These are phyloP conservation scores for Agrocybe praecox DNA, from an alignment of 768 basidiomycete genomes.

Conservation along the genomic window DNA sequence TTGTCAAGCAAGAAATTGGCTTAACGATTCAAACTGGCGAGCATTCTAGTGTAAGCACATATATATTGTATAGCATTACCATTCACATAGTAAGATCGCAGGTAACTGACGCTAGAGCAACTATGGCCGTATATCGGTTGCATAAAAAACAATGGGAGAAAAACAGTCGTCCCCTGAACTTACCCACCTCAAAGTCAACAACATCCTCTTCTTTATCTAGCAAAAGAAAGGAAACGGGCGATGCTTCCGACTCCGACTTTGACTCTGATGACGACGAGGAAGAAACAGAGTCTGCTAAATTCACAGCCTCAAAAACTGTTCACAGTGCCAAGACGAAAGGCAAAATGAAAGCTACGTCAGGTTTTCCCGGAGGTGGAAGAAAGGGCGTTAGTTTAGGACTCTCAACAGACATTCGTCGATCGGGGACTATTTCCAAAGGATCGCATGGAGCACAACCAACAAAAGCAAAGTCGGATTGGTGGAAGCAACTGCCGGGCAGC, in stretches of 20 bases:
- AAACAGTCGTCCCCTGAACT: conserved; percentile 31
- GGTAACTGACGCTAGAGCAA: conserved; percentile 93
- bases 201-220: conserved; percentile 6
- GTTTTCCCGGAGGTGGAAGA: conserved; percentile 53
- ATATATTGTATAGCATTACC: background rate
- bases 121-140: conserved; percentile 90
- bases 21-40: conserved; percentile 85
- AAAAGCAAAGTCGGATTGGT: conserved; percentile 39
- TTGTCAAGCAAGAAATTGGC: conserved; percentile 80
- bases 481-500: conserved; percentile 41
- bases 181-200: background rate
- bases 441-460: conserved; percentile 3
- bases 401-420: conserved; percentile 45
- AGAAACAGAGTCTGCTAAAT: conserved; percentile 17
- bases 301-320: conserved; percentile 12
- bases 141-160: conserved; percentile 85
- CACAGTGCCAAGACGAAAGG: conserved; percentile 7
- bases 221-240: conserved; percentile 11
- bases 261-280: conserved; percentile 2
- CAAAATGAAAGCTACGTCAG: background rate
- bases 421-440: background rate
- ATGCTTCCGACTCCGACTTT: conserved; percentile 2
- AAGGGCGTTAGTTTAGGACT: conserved; percentile 70
- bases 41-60: conserved; percentile 78
- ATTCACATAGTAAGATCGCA: conserved; percentile 27